These are phyloP conservation scores for Eucalyptus shirleyi DNA, from an alignment of 345 rosid species.

Conservation along the genomic window DNA sequence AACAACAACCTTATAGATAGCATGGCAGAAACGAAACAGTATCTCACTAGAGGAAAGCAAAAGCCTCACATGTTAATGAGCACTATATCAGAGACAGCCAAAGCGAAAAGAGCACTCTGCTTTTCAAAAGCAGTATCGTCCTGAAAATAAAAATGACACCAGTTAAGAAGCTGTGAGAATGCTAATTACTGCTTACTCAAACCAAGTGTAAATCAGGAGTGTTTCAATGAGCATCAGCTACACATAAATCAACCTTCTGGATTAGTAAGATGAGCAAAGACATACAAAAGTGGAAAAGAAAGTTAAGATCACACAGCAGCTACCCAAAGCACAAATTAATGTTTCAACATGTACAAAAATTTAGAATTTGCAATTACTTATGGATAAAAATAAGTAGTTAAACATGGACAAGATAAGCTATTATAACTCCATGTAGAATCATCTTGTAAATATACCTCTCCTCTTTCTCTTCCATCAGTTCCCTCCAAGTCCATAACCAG, in stretches of 20 bases:
- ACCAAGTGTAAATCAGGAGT: background rate
- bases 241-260: background rate
- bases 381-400: background rate
- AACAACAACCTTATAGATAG: no score
- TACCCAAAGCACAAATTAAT: background rate
- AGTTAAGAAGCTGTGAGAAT: background rate
- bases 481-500: conserved; percentile 99
- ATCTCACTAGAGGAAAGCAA: background rate
- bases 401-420: background rate
- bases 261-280: background rate
- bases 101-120: conserved; percentile 98
- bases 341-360: background rate
- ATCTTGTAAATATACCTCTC: conserved; percentile 52
- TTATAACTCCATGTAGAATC: background rate
- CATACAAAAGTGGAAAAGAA: background rate
- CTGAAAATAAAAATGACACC: conserved; percentile 13
- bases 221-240: background rate
- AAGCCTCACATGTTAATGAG: conserved; percentile 89
- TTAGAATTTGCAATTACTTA: background rate
- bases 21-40: background rate
- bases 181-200: background rate
- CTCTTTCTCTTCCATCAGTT: conserved; percentile 99
- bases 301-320: background rate
- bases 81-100: conserved; percentile 97
- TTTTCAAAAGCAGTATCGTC: conserved; percentile 99